Base-by-base conservation (phyloP, 305 asterid species). In the Rubia peregrina region DNA sequence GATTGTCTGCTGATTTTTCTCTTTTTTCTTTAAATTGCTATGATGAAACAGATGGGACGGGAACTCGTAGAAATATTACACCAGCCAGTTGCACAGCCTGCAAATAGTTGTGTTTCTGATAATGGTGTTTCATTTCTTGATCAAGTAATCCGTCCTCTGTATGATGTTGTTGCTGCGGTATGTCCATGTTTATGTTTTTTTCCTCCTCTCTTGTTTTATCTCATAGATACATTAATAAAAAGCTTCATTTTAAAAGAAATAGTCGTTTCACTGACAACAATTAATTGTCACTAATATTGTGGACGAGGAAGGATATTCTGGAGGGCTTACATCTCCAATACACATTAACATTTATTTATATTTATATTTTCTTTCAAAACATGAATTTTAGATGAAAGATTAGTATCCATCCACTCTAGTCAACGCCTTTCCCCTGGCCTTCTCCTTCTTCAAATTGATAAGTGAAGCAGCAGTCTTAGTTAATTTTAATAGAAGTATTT, bases 111-210 rank as follows among this genome's bases (percentile, higher is more conserved):
- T 84, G 72, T 81, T 65, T 83, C 90, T 41, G 98, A 85, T 57
- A 73, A 79, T 77, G 92, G 88, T 67, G 97, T 88, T 72, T 94
- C 99, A 63, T 94, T 87, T 86, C 83, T 94, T 17, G 90, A 91
- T 78, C 95, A 88, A 88, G 95, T 94, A 68, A 85, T 94, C 79
- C 74, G 67, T 30, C 99, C 95, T 65, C 85, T 94, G 33, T 94
- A 89, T 81, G 92, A 86, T 17, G 97, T 90, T 70, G 75, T 94
- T 68, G 85, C 88, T 74, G 91, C 90, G 97, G 99, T 94, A 94
- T 80, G 97, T 74, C 70, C 65, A 21, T 42, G 14, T 44, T 21
- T 61, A 38, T 56, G 33, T 2, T 17, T 2, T 17, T 16, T 33
- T 68, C 10, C 43, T 51, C 62, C 30, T 38, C 40, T 36, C 51